Evolutionary conservation across 306 rosid genomes (phyloP), one percentile per base, ranked within the genome.

Genomic region (Albizia julibrissin): DNA sequence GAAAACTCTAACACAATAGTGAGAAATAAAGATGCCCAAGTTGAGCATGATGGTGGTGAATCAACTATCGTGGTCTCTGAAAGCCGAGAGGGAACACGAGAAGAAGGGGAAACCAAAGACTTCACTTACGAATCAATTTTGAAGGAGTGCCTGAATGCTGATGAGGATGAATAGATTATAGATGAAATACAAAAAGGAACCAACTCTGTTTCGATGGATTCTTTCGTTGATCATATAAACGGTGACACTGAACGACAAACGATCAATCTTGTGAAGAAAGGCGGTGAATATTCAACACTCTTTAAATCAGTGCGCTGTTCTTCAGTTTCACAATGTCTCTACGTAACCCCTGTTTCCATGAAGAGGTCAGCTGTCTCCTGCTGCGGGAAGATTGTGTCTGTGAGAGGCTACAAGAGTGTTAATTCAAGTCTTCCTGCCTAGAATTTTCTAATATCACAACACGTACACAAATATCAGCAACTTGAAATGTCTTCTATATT

Each of bases 271-370:
- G 14, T 42, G 82, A 86, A 79, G 56, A 58, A 78, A 67, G 86
- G 43, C 6, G 59, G 74, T 54, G 74, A 65, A 24, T 27, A 50
- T 56, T 64, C 78, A 12, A 80, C 85, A 33, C 13, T 31, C 21
- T 27, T 72, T 37, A 75, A 76, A 72, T 27, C 84, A 29, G 79
- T 54, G 75, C 86, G 87, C 50, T 79, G 88, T 26, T 56, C 84
- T 49, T 83, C 92, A 49, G 68, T 87, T 44, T 86, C 84, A 34
- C 84, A 88, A 62, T 59, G 76, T 83, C 80, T 92, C 33, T 91
- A 81, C 18, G 6, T 91, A 31, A 88, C 84, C 34, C 97, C 94
- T 2, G 69, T 91, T 39, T 81, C 83, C 19, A 89, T 93, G 95
- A 91, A 93, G 85, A 83, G 93, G 72, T 91, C 94, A 40, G 40